A percentile compares a stretch with the other conserved stretches of the same genome.
Evolutionary conservation across 2,329 filamentous ascomycete species (phyloP).

Genomic region (Penicillium sp.): DNA sequence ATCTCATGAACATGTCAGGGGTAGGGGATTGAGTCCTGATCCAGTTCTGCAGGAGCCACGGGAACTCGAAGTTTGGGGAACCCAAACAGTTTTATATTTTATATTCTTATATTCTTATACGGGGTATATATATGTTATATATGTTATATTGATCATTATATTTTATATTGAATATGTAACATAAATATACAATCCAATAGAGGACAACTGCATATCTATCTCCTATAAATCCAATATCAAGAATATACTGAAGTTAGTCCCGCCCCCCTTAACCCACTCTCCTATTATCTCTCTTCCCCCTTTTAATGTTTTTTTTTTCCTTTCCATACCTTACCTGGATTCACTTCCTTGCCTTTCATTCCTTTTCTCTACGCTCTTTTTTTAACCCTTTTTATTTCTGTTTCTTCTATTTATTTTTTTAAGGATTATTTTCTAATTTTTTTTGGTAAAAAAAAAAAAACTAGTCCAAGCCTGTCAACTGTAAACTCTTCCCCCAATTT

Average conservation of each 20-base stretch:
- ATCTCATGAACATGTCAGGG: constrained; percentile 10
- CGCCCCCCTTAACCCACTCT: constrained; percentile 23
- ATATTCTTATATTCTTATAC: not conserved
- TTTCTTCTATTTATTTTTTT: constrained; percentile 15
- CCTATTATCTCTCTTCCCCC: constrained; percentile 32
- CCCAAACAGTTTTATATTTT: not conserved
- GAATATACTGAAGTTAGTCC: constrained; percentile 2
- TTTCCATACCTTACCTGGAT: constrained; percentile 23
- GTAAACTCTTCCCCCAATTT: constrained; percentile 16
- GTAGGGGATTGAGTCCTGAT: constrained; percentile 12
- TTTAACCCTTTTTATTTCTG: constrained; percentile 32
- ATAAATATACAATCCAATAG: not conserved
- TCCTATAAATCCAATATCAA: not conserved
- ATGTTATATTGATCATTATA: not conserved
- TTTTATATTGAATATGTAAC: not conserved
- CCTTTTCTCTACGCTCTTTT: constrained; percentile 29
- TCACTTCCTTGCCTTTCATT: constrained; percentile 31
- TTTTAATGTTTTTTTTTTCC: constrained; percentile 23
- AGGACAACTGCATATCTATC: not conserved
- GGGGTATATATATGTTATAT: not conserved
- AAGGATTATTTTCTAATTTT: constrained; percentile 5
- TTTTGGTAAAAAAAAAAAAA: not conserved
- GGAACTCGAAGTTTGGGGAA: constrained; percentile 13
- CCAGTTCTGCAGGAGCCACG: constrained; percentile 28
- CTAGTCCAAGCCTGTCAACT: constrained; percentile 3